Percentiles rank a stretch among this genome's conserved stretches.
Conservation (phyloP, 1,284 basidiomycete species). For the Sporisorium reilianum region DNA sequence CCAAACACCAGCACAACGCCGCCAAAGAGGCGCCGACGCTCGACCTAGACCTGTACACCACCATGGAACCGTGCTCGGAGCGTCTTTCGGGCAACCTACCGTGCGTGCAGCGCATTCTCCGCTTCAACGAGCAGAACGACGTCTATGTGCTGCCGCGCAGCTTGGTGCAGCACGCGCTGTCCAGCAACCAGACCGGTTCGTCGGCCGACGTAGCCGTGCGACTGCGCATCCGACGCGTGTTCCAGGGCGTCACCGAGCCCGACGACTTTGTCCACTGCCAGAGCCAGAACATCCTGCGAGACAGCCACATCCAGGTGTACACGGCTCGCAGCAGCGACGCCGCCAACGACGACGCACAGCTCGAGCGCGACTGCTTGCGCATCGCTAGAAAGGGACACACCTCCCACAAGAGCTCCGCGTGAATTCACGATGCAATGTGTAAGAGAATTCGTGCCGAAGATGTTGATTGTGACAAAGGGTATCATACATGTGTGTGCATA, state of each 20-base stretch:
- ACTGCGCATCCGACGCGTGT: constrained; percentile 78
- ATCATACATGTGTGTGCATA: constrained; percentile 18
- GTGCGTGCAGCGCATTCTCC: constrained; percentile 87
- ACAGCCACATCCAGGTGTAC: constrained; percentile 81
- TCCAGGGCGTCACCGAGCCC: constrained; percentile 92
- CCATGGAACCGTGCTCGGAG: constrained; percentile 94
- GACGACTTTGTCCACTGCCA: constrained; percentile 94
- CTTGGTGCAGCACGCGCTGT: constrained; percentile 1
- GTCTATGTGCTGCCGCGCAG: constrained; percentile 15
- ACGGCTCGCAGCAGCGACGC: constrained; percentile 72
- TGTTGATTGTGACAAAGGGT: constrained; percentile 6
- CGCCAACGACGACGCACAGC: constrained; percentile 19
- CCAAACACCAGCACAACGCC: not conserved
- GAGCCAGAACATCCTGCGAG: constrained; percentile 80
- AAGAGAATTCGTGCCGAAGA: not conserved
- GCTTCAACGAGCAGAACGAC: constrained; percentile 60
- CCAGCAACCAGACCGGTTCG: not conserved
- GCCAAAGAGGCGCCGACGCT: constrained; percentile 22
- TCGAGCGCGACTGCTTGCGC: constrained; percentile 56
- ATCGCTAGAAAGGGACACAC: constrained; percentile 57
- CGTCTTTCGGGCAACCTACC: constrained; percentile 87
- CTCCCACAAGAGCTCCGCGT: not conserved
- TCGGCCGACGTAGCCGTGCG: not conserved
- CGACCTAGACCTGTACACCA: constrained; percentile 85
- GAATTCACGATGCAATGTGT: not conserved